Conservation (phyloP, 108 stramenopile genomes). For the Pseudonitzschia pungens region DNA sequence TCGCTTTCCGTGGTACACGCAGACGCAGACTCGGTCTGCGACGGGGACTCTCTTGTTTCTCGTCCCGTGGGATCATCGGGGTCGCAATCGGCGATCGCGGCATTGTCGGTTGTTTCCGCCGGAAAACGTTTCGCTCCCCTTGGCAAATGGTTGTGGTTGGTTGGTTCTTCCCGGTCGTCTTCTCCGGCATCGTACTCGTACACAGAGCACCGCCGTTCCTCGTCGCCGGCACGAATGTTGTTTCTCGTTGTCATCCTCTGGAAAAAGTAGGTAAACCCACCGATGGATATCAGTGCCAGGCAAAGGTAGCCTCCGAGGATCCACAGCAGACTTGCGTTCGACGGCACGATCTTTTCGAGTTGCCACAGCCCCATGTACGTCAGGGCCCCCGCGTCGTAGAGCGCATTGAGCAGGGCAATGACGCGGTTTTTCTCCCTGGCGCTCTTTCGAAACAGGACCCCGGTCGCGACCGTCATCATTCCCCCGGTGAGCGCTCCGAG, state of each 20-base stretch:
- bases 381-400: slow-evolving; percentile 47
- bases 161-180: too few species aligned
- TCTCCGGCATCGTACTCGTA: too few species aligned
- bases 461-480: slow-evolving; percentile 26
- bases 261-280: not conserved
- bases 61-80: too few species aligned
- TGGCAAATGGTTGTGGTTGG: too few species aligned
- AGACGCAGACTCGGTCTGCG: too few species aligned
- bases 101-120: too few species aligned
- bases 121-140: too few species aligned
- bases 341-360: slow-evolving; percentile 8
- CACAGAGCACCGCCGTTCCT: not conserved
- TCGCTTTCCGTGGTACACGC: too few species aligned
- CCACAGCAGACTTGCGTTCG: not conserved
- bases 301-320: not conserved
- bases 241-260: not conserved
- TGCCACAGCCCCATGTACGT: slow-evolving; percentile 44
- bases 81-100: too few species aligned
- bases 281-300: not conserved
- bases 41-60: too few species aligned
- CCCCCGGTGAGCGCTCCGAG: slow-evolving; percentile 12
- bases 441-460: slow-evolving; percentile 19
- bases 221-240: not conserved
- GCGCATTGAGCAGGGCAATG: slow-evolving; percentile 42
- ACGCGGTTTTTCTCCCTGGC: slow-evolving; percentile 19